A percentile compares a stretch with the other conserved stretches of the same genome.
These are phyloP conservation scores for Fonsecaea multimorphosa DNA, from an alignment of 2,329 filamentous ascomycete species.

Conservation along the genomic window DNA sequence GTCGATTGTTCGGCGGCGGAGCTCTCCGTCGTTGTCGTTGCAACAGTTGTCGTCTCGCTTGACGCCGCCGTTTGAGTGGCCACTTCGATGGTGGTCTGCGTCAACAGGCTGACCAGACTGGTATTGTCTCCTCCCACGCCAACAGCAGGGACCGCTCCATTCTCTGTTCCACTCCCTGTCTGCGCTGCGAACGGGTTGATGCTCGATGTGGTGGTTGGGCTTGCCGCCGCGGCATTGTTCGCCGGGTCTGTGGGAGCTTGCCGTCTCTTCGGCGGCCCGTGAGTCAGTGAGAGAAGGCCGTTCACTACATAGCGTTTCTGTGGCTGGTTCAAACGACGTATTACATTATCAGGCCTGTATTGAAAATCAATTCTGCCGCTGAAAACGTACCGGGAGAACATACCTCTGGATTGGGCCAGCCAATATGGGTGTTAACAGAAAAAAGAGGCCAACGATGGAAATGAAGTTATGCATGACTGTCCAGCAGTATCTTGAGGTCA, in stretches of 20 bases:
- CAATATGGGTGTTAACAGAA: slow-evolving; percentile 26
- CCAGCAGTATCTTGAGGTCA: slow-evolving; percentile 3
- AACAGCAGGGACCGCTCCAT: slow-evolving; percentile 38
- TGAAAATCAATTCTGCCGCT: slow-evolving; percentile 9
- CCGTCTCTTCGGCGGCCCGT: slow-evolving; percentile 4
- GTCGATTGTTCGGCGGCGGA: not conserved
- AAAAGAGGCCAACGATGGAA: slow-evolving; percentile 17
- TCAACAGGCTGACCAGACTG: slow-evolving; percentile 33
- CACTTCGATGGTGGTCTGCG: slow-evolving; percentile 21
- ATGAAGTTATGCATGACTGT: slow-evolving; percentile 25
- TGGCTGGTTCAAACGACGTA: slow-evolving; percentile 26
- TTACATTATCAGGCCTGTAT: slow-evolving; percentile 29
- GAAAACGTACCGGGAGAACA: not conserved
- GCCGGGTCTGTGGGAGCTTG: slow-evolving; percentile 29
- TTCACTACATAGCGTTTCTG: slow-evolving; percentile 30
- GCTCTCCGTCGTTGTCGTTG: not conserved
- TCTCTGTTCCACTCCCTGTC: slow-evolving; percentile 30
- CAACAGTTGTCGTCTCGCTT: not conserved
- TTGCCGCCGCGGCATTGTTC: slow-evolving; percentile 6
- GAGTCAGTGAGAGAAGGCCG: slow-evolving; percentile 9
- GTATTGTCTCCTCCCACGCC: slow-evolving; percentile 35
- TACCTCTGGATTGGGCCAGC: slow-evolving; percentile 38
- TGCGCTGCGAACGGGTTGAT: slow-evolving; percentile 23
- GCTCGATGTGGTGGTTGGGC: slow-evolving; percentile 16
- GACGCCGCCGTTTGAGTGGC: slow-evolving; percentile 11